These are phyloP conservation scores for Orychophragmus violaceus DNA, from an alignment of 345 rosid species.

Conservation along the genomic window DNA sequence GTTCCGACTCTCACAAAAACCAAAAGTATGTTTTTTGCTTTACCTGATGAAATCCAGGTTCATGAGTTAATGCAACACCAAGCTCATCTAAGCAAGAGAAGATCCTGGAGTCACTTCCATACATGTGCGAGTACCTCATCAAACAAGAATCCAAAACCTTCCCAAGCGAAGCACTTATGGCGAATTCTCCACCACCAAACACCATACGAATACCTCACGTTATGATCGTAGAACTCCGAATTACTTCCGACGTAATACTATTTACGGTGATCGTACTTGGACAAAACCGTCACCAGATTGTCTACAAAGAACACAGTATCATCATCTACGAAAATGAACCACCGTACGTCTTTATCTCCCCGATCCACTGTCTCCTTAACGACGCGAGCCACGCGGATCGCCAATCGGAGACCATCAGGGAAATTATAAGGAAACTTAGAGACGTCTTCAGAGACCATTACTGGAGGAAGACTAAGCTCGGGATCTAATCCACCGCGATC, in stretches of 20 bases:
- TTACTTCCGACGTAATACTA: slow-evolving; percentile 77
- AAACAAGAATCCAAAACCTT: slow-evolving; percentile 73
- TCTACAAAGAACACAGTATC: slow-evolving; percentile 84
- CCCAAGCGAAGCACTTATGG: slow-evolving; percentile 58
- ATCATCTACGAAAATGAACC: slow-evolving; percentile 92
- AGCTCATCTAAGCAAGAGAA: slow-evolving; percentile 85
- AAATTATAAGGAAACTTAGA: slow-evolving; percentile 66
- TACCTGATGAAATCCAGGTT: too few species aligned
- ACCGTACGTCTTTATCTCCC: slow-evolving; percentile 47
- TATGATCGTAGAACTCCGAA: slow-evolving; percentile 79
- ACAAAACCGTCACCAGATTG: slow-evolving; percentile 56
- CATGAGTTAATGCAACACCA: too few species aligned
- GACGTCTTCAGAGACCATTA: slow-evolving; percentile 48
- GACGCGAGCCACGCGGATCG: slow-evolving; percentile 73
- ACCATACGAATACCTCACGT: slow-evolving; percentile 78
- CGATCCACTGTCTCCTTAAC: slow-evolving; percentile 72
- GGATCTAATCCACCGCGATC: slow-evolving; percentile 33
- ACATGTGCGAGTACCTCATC: slow-evolving; percentile 66
- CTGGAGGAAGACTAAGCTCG: slow-evolving; percentile 53
- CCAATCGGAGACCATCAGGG: slow-evolving; percentile 61
- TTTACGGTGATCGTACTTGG: slow-evolving; percentile 62
- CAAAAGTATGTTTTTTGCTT: too few species aligned
- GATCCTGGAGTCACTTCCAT: slow-evolving; percentile 75
- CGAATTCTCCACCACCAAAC: slow-evolving; percentile 89
- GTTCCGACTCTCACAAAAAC: too few species aligned